A percentile compares a stretch with the other conserved stretches of the same genome.
Evolutionary conservation across 768 basidiomycete genomes (phyloP).

Genomic region (Pulveroboletus ravenelii): DNA sequence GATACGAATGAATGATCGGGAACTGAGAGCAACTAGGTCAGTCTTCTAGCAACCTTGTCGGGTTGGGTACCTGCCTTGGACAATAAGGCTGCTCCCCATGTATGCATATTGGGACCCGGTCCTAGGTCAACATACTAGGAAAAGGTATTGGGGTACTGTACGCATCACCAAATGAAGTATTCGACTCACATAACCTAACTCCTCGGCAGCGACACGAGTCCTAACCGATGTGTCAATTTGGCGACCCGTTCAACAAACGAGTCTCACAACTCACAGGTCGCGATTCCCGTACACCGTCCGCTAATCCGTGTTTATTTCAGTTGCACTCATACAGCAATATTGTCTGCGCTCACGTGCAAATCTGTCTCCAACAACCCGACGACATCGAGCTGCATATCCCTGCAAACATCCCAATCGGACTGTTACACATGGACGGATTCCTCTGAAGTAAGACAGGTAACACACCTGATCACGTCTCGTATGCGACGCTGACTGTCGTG

Average conservation of each 20-base stretch:
- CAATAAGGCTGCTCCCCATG: slow-evolving; percentile 81
- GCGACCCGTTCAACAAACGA: neutral
- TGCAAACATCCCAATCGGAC: slow-evolving; percentile 16
- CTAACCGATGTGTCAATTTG: slow-evolving; percentile 33
- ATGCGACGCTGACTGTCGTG: slow-evolving; percentile 33
- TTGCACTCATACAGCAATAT: neutral
- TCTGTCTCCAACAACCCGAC: slow-evolving; percentile 86
- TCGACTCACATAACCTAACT: slow-evolving; percentile 72
- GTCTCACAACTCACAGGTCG: slow-evolving; percentile 53
- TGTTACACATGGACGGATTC: neutral
- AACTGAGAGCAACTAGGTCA: slow-evolving; percentile 44
- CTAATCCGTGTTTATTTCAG: slow-evolving; percentile 30
- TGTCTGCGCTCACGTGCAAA: slow-evolving; percentile 54
- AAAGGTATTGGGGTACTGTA: slow-evolving; percentile 4
- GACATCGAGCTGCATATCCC: slow-evolving; percentile 82
- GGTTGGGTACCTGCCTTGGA: slow-evolving; percentile 52
- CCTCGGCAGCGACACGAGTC: slow-evolving; percentile 70
- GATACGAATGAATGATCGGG: slow-evolving; percentile 81
- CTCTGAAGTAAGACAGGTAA: slow-evolving; percentile 14
- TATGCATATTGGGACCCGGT: slow-evolving; percentile 83
- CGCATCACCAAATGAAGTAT: neutral
- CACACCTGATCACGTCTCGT: slow-evolving; percentile 56
- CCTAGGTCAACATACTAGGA: slow-evolving; percentile 80
- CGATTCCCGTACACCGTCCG: slow-evolving; percentile 78
- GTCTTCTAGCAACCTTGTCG: neutral